A percentile compares a stretch with the other conserved stretches of the same genome.
Conservation (phyloP, 169 alveolate genomes). For the Prorocentrum cordatum region DNA sequence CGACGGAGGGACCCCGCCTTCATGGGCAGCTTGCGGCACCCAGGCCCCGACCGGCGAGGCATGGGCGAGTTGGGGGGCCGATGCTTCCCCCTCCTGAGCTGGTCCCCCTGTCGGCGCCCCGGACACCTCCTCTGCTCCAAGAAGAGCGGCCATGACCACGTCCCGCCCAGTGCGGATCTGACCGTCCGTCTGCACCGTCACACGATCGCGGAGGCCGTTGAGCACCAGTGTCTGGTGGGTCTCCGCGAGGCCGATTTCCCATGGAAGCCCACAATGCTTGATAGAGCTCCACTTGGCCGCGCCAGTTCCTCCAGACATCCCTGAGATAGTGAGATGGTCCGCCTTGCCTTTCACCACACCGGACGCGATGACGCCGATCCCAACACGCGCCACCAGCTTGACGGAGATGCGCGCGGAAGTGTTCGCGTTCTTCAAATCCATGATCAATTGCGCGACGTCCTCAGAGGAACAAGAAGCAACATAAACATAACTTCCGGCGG, state of each 20-base stretch:
- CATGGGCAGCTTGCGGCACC: too few relatives aligned
- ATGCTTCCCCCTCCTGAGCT: too few relatives aligned
- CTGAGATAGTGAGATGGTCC: slow-evolving; percentile 76
- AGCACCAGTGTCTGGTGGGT: slow-evolving; percentile 76
- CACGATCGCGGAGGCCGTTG: slow-evolving; percentile 72
- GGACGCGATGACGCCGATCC: slow-evolving; percentile 76
- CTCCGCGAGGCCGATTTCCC: slow-evolving; percentile 81
- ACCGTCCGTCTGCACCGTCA: slow-evolving; percentile 78
- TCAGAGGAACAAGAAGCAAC: not conserved
- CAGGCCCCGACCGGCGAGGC: too few relatives aligned
- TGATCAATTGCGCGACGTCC: slow-evolving; percentile 78
- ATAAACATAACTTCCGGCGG: too few relatives aligned
- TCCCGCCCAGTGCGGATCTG: slow-evolving; percentile 71
- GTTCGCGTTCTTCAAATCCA: slow-evolving; percentile 77
- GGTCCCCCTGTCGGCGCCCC: too few relatives aligned
- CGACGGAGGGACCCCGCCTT: too few relatives aligned
- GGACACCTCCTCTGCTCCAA: slow-evolving; percentile 62
- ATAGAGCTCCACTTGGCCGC: slow-evolving; percentile 80
- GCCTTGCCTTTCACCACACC: slow-evolving; percentile 80
- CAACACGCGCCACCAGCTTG: slow-evolving; percentile 78
- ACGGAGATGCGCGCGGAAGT: slow-evolving; percentile 77
- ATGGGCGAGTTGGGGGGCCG: too few relatives aligned
- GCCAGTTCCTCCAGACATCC: slow-evolving; percentile 78
- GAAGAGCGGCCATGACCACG: slow-evolving; percentile 60
- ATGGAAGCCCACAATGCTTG: slow-evolving; percentile 75